Percentiles rank a stretch among this genome's conserved stretches.
Evolutionary conservation across 257 asterid genomes (phyloP).

Genomic region (Solanum virginianum): DNA sequence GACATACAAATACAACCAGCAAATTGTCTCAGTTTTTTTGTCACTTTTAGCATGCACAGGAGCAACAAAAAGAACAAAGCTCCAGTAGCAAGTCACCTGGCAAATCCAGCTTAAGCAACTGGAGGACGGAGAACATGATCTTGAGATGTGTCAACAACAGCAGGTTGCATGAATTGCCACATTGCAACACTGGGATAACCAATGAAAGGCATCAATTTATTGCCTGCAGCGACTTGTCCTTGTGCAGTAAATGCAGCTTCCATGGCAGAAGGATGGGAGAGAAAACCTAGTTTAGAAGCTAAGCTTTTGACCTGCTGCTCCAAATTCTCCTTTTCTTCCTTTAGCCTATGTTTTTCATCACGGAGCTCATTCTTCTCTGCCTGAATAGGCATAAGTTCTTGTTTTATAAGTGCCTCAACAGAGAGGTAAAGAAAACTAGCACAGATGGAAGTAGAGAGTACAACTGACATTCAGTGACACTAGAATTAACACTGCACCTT

Average conservation of each 20-base stretch:
- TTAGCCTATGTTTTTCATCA: slow-evolving; percentile 16
- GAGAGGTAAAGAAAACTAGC: background rate
- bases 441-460: background rate
- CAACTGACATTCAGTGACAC: background rate
- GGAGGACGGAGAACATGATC: slow-evolving; percentile 24
- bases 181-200: slow-evolving; percentile 22
- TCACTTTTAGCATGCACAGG: background rate
- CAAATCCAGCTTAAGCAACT: slow-evolving; percentile 12
- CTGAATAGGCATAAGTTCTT: background rate
- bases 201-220: slow-evolving; percentile 17
- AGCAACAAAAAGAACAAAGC: background rate
- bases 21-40: background rate
- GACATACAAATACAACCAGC: background rate
- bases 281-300: slow-evolving; percentile 3
- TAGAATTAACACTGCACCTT: background rate
- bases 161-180: slow-evolving; percentile 30
- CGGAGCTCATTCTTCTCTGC: slow-evolving; percentile 24
- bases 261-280: slow-evolving; percentile 5
- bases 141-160: slow-evolving; percentile 18
- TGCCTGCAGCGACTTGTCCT: slow-evolving; percentile 5
- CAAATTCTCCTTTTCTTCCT: slow-evolving; percentile 14
- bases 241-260: slow-evolving; percentile 4
- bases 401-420: background rate
- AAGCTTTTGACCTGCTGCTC: slow-evolving; percentile 16
- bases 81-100: background rate